Evolutionary conservation across 2,329 filamentous ascomycete species (phyloP), one percentile per base, ranked within the genome.

Genomic region (Xylaria sp.): DNA sequence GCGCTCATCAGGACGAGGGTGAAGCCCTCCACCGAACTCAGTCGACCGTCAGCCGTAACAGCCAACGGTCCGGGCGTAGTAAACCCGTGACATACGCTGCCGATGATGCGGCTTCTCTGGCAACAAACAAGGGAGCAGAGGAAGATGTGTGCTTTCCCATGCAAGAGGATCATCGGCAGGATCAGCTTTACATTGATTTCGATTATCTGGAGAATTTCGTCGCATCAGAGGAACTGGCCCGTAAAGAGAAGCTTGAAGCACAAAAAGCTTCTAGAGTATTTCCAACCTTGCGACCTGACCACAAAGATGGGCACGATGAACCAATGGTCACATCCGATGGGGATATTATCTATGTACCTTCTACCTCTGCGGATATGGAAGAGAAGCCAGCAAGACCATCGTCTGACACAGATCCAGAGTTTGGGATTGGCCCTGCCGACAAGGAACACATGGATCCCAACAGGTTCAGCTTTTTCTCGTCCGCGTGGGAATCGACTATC

Each of bases 401-500:
- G 0, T 75, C 79, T 2, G 69, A 72, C 1, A 71, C 70, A 2
- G 61, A 65, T 25, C n/a, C 45, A 4, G 42, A 49, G 33, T 9
- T 28, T 33, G 61, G 50, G 14, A 62, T 52, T 46, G 63, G 54
- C 21, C 63, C 57, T 17, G 19, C 37, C 23, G 78, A 82, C 25
- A 79, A 79, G 67, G 69, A 76, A 14, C 77, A 78, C 38, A 75
- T 83, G 49, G 89, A 92, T 61, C 84, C 87, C 33, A 95, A 94
- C 74, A 87, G 94, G 4, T 98, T 96, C 80, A 95, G 94, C 66
- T 97, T 98, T 79, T 99, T 99, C 78, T 97, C 94, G 0, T 97
- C 95, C 0, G 92, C 95, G 57, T 90, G 92, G 78, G 94, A 97
- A 74, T 94, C 92, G 53, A 97, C 94, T 1, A 92, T 98, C 64